A percentile compares a stretch with the other conserved stretches of the same genome.
These are phyloP conservation scores for Ottelia alismoides DNA, from an alignment of 106 monocot genomes.

Conservation along the genomic window DNA sequence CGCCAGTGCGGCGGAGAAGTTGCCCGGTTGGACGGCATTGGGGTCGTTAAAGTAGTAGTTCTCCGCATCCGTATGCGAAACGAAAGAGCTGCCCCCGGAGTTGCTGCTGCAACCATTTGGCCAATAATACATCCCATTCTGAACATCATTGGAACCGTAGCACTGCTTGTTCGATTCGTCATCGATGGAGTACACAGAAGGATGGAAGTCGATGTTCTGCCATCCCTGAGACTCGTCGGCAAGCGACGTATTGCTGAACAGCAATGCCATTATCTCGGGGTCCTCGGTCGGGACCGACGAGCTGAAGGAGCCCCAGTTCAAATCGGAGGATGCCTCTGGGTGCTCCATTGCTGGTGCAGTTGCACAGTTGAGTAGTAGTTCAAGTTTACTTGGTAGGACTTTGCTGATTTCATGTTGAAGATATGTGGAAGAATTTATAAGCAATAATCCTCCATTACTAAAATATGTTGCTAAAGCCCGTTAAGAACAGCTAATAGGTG, in stretches of 20 bases:
- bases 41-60: conserved; percentile 8
- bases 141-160: background rate
- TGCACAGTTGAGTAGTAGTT: too few relatives aligned
- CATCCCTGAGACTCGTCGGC: conserved; percentile 1
- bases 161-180: background rate
- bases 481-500: too few relatives aligned
- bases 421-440: too few relatives aligned
- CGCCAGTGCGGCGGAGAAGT: background rate
- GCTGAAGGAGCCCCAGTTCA: conserved; percentile 4
- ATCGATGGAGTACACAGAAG: conserved; percentile 1
- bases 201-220: background rate
- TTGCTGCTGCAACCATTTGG: conserved; percentile 1
- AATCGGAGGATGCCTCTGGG: conserved; percentile 2
- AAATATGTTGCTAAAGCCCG: too few relatives aligned
- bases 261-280: conserved; percentile 11
- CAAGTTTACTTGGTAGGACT: too few relatives aligned
- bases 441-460: too few relatives aligned
- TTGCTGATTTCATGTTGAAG: too few relatives aligned
- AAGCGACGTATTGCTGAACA: background rate
- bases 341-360: too few relatives aligned
- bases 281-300: background rate
- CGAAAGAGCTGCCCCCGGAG: background rate
- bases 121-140: background rate
- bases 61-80: background rate
- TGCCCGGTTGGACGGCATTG: background rate